Conservation (phyloP, 305 asterid genomes). For the Fraxinus angustifolia region DNA sequence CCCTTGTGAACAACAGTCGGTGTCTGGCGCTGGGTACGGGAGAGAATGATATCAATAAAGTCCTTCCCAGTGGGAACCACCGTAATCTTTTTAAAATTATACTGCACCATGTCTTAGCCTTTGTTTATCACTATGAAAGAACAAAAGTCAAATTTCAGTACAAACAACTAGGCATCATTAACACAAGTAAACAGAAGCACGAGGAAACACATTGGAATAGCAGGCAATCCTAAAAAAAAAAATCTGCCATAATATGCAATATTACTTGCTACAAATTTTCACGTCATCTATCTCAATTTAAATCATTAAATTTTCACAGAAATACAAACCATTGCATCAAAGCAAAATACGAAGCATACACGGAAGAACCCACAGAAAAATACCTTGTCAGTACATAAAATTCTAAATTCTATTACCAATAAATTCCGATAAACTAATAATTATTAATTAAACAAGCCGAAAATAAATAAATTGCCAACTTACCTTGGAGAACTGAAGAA, state of each 20-base stretch:
- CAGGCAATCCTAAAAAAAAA: background rate
- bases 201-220: background rate
- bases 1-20: constrained; percentile 98
- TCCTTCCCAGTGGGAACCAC: constrained; percentile 89
- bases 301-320: background rate
- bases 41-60: constrained; percentile 79
- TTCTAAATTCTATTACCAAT: background rate
- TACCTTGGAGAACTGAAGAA: background rate
- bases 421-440: background rate
- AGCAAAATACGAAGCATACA: background rate
- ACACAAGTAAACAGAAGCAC: background rate
- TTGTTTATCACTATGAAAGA: constrained; percentile 9
- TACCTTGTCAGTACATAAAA: background rate
- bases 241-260: background rate
- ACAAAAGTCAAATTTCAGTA: background rate
- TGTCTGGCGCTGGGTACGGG: constrained; percentile 90
- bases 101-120: constrained; percentile 69
- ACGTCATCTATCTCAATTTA: background rate
- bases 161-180: background rate
- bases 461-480: background rate
- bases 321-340: background rate
- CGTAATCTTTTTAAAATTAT: constrained; percentile 87
- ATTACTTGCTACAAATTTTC: background rate
- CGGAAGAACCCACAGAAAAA: background rate
- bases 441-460: background rate